Evolutionary conservation across 73 alveolate species (phyloP).

Genomic region (Durusdinium trenchii): DNA sequence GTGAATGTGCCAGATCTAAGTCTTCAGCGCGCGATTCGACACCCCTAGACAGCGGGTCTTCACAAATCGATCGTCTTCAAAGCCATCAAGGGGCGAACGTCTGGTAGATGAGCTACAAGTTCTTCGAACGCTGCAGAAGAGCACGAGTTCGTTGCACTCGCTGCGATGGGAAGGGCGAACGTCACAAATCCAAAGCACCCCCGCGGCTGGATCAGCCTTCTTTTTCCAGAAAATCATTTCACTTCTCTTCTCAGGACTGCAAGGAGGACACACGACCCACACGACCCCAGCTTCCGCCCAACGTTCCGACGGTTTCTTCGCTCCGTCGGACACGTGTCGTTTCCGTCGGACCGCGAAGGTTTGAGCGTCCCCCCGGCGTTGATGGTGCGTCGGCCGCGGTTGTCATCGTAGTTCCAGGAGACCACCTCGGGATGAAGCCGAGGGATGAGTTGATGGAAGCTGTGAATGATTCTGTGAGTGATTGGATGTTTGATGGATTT

Average conservation of each 20-base stretch:
- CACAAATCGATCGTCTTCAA: background rate
- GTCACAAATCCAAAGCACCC: too few species aligned
- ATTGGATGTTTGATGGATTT: background rate
- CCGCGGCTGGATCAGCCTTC: too few species aligned
- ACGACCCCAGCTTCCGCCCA: background rate
- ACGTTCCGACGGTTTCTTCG: background rate
- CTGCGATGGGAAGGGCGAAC: too few species aligned
- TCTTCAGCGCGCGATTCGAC: background rate
- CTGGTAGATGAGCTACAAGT: background rate
- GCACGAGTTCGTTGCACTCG: too few species aligned
- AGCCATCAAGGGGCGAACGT: background rate
- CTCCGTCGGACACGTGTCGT: too few species aligned
- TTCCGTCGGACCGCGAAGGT: too few species aligned
- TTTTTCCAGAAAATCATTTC: too few species aligned
- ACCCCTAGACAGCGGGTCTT: background rate
- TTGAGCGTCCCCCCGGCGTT: constrained; percentile 4
- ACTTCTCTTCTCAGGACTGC: too few species aligned
- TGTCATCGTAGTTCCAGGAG: constrained; percentile 94
- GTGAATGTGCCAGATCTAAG: constrained; percentile 91
- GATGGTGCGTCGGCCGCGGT: constrained; percentile 85
- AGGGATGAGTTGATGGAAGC: background rate
- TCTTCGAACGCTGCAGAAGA: too few species aligned
- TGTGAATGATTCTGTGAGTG: background rate
- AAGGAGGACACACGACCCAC: too few species aligned
- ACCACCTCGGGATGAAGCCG: constrained; percentile 50